Evolutionary conservation across 2,329 filamentous ascomycete species (phyloP), one percentile per base, ranked within the genome.

Genomic region (Dactylellina haptotyla): DNA sequence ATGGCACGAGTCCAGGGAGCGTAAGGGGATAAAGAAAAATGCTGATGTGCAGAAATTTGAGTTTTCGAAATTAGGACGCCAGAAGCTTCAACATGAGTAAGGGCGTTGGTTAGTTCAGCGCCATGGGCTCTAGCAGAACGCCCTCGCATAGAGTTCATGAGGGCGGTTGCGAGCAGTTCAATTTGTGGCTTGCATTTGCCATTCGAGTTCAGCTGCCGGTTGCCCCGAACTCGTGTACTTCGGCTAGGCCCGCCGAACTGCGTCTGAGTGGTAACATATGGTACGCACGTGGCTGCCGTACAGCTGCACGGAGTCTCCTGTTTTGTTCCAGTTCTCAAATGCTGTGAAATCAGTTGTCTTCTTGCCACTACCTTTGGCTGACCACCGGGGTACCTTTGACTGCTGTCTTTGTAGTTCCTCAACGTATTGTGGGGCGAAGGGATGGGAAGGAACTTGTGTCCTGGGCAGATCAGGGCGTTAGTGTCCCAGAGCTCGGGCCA

Each of bases 111-210:
- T 67, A 67, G 63, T 37, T 32, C 63, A 53, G 26, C 43, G 41
- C 41, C 51, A 56, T 23, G 26, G 14, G 20, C 12, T 26, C 32
- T 51, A 37, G 51, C 54, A 32, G 59, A 66, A 58, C 63, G 63
- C 63, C 63, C 63, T 66, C 53, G 43, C 63, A 67, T 59, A 50
- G 43, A 50, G 32, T 51, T 45, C 45, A 28, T 45, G 30, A 59
- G 25, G 30, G 28, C 32, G 20, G 45, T n/a, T 25, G 26, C 32
- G 43, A 39, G 30, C 62, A 65, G 28, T 69, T 28, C 25, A 69
- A 69, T 51, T 56, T 61, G 64, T 69, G 64, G 64, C 64, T 69
- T 69, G 54, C 54, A 51, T 51, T 54, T 69, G 61, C 56, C 64
- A 58, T 54, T 53, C 39, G 16, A 28, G 43, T 59, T 48, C 64